Evolutionary conservation across 306 rosid species (phyloP), one percentile per base, ranked within the genome.

Genomic region (Begonia fuchsioides): DNA sequence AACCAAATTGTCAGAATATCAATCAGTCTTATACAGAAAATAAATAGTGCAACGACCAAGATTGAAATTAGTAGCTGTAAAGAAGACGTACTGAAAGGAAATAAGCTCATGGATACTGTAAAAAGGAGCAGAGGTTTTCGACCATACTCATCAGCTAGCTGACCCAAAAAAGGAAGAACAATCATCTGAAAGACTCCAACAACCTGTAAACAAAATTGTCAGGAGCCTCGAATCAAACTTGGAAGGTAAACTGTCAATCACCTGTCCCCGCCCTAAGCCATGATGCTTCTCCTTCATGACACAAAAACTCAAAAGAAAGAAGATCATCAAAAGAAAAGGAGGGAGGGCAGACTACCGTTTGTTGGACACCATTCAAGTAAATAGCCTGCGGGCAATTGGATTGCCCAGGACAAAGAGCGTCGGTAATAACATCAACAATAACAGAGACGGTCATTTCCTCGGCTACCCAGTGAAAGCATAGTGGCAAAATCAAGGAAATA

Each of bases 391-490:
- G 63, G 48, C 95, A 85, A 63, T 92, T 69, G 11, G 73, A 56
- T 1, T 65, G 14, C 0, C 16, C 54, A 12, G 87, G 80, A 32
- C 95, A 85, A 0, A 85, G 58, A 46, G 87, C 87, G 6, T 60
- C 10, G 17, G 82, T 71, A 18, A 76, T 72, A 52, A 85, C 76
- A 69, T 85, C 95, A 65, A 85, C 93, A 13, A 85, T 74, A 50
- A 85, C 93, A 8, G 95, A 81, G 39, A 81, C 80, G 5, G 95
- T 79, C 85, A 85, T 81, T 71, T 85, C 95, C 39, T 81, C 85
- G 44, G 95, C 85, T 12, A 85, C 15, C 80, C 87, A 82, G 13
- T 85, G 95, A 32, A 81, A 48, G 58, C 76, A 66, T 0, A 85
- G 73, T 12, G 95, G 82, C 3, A 85, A 14, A 47, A 81, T 52